Percentiles rank a stretch among this genome's conserved stretches.
phyloP scores from a whole-genome alignment of 1,284 basidiomycete genomes.

The Fomitiporia mediterranea region DNA sequence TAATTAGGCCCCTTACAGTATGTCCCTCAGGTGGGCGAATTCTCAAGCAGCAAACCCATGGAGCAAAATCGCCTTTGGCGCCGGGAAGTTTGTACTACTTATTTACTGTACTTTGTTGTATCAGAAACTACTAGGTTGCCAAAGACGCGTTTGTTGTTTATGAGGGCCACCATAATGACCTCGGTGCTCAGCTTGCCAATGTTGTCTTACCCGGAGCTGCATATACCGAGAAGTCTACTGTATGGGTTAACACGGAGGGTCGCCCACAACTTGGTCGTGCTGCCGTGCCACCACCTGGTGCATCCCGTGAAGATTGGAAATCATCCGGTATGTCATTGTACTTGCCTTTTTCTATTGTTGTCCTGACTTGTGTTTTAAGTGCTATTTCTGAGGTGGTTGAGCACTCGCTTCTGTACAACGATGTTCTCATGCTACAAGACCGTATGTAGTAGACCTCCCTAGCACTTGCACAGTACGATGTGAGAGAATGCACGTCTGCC shows the following conservation, averaged over 20 bases:
- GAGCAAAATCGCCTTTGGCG: too few relatives aligned
- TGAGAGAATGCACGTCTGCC: constrained; percentile 69
- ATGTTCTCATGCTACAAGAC: constrained; percentile 80
- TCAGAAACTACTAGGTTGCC: too few relatives aligned
- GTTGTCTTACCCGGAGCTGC: constrained; percentile 91
- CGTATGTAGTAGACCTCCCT: constrained; percentile 98
- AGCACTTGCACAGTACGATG: constrained; percentile 84
- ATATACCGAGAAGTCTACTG: constrained; percentile 94
- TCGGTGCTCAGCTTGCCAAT: constrained; percentile 94
- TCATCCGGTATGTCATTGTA: constrained; percentile 64
- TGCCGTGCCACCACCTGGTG: constrained; percentile 93
- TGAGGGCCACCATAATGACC: constrained; percentile 97
- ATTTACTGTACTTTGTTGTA: too few relatives aligned
- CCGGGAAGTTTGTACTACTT: too few relatives aligned
- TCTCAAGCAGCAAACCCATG: too few relatives aligned
- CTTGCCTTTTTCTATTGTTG: background rate
- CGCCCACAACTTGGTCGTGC: constrained; percentile 87
- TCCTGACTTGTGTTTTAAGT: constrained; percentile 33
- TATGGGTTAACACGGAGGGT: constrained; percentile 98
- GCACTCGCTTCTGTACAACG: constrained; percentile 84
- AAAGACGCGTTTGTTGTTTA: constrained; percentile 96
- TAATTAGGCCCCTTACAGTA: too few relatives aligned
- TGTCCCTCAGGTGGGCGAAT: too few relatives aligned
- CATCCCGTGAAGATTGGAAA: constrained; percentile 98
- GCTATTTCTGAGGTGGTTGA: constrained; percentile 91